Percentiles rank a stretch among this genome's conserved stretches.
Conservation (phyloP, 331 rosid genomes). For the Acacia pycnantha region DNA sequence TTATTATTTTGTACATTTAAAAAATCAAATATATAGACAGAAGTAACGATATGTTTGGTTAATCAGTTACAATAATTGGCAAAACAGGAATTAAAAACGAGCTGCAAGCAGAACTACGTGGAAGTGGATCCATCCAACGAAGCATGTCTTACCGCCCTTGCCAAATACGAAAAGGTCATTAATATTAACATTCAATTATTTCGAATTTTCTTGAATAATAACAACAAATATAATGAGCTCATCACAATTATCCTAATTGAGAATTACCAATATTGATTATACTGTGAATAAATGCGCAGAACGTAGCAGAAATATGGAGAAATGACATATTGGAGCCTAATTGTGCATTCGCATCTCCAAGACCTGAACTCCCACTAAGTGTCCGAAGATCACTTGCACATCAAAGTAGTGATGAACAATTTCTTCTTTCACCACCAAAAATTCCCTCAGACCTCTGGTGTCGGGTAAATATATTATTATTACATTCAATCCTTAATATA, state of each 20-base stretch:
- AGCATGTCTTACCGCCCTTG: neutral
- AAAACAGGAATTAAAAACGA: neutral
- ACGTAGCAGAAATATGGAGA: neutral
- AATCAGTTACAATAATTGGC: neutral
- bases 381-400: neutral
- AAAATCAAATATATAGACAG: neutral
- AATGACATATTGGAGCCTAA: neutral
- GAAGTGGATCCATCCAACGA: neutral
- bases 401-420: neutral
- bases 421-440: constrained; percentile 6
- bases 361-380: neutral
- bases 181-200: neutral
- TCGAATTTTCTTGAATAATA: neutral
- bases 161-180: neutral
- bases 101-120: neutral
- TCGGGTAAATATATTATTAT: neutral
- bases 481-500: too few species aligned
- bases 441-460: constrained; percentile 3
- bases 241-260: neutral
- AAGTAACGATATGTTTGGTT: neutral
- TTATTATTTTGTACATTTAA: neutral
- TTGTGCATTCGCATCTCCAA: neutral
- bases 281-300: neutral
- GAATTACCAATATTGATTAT: neutral
- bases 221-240: neutral